Evolutionary conservation across 352 stramenopile genomes (phyloP).

Genomic region (Blastocystis sp.): DNA sequence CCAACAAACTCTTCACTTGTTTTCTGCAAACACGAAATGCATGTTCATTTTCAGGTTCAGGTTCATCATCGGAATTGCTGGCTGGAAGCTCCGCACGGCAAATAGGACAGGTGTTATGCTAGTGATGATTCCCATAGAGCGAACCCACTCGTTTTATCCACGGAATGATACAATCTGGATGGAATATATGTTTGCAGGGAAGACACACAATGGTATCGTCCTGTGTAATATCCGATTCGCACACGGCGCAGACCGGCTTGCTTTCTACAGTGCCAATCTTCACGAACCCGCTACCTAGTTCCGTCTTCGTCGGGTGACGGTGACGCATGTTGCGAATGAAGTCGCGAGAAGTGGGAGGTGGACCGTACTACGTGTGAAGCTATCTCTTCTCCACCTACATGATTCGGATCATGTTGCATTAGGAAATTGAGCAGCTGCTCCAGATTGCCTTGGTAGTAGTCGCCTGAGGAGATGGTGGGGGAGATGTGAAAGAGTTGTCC

Average conservation of each 20-base stretch:
- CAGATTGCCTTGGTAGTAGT: conserved; percentile 25
- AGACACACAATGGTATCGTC: conserved; percentile 43
- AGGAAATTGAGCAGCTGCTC: neutral
- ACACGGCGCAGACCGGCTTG: neutral
- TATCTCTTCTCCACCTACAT: neutral
- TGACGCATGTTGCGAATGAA: conserved; percentile 35
- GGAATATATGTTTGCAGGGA: conserved; percentile 37
- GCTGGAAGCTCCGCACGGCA: conserved; percentile 1
- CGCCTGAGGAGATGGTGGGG: neutral
- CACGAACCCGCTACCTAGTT: neutral
- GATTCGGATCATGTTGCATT: conserved; percentile 23
- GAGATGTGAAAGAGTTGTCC: neutral
- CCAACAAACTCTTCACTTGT: neutral
- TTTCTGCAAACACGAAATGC: conserved; percentile 1
- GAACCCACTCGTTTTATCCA: conserved; percentile 22
- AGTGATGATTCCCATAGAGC: neutral
- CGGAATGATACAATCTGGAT: conserved; percentile 49
- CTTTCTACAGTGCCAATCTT: neutral
- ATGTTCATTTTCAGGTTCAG: neutral
- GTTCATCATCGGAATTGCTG: neutral
- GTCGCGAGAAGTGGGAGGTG: conserved; percentile 1
- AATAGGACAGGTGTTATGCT: conserved; percentile 51
- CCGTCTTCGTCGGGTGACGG: conserved; percentile 3
- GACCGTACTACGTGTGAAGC: conserved; percentile 1
- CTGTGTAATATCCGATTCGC: conserved; percentile 25